These are phyloP conservation scores for Williopsis jadinii DNA, from an alignment of 1,139 yeast genomes.

Conservation along the genomic window DNA sequence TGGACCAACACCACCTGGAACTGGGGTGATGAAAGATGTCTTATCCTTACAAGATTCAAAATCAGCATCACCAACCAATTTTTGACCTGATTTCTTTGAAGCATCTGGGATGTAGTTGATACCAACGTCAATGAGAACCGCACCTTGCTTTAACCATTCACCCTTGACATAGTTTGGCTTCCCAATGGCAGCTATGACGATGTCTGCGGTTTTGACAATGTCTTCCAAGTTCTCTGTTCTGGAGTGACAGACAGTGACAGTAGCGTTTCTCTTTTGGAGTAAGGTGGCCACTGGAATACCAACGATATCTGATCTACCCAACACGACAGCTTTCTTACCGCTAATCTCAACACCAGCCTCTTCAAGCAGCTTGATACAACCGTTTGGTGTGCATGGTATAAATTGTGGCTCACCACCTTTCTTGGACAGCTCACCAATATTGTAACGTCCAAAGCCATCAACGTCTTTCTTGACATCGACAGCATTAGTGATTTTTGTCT, in stretches of 20 bases:
- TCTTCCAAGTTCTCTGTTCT: constrained; percentile 58
- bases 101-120: constrained; percentile 81
- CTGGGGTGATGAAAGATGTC: constrained; percentile 85
- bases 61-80: constrained; percentile 93
- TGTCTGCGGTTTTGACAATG: constrained; percentile 68
- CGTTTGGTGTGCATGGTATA: constrained; percentile 96
- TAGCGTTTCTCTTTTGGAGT: constrained; percentile 81
- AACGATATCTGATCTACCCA: constrained; percentile 95
- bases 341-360: constrained; percentile 53
- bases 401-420: constrained; percentile 81
- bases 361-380: constrained; percentile 72
- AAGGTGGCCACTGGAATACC: constrained; percentile 89
- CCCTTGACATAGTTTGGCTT: constrained; percentile 77
- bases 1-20: constrained; percentile 99
- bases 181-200: constrained; percentile 91
- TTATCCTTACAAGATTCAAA: constrained; percentile 56
- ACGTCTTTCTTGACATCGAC: constrained; percentile 83
- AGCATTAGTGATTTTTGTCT: constrained; percentile 67
- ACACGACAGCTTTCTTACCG: constrained; percentile 87
- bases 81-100: constrained; percentile 72
- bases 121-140: constrained; percentile 93
- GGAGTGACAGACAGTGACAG: constrained; percentile 59
- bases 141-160: constrained; percentile 79
- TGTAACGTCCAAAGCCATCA: constrained; percentile 89
- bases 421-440: constrained; percentile 89